A percentile compares a stretch with the other conserved stretches of the same genome.
Evolutionary conservation across 768 basidiomycete species (phyloP).

Genomic region (Termitomyces sp.): DNA sequence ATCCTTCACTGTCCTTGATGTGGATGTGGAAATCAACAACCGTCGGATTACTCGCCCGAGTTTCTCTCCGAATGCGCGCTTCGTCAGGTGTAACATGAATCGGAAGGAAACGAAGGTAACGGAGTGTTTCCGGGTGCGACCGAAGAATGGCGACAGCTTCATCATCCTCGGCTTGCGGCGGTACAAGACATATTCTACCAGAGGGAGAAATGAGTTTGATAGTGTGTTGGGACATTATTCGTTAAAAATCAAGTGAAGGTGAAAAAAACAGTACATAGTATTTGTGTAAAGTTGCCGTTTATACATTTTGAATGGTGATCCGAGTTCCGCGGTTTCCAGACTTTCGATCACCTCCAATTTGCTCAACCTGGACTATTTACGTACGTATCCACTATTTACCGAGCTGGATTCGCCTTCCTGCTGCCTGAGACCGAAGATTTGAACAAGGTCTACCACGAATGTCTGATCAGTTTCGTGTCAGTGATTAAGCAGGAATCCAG

Average conservation of each 20-base stretch:
- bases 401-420: neutral
- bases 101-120: slow-evolving; percentile 37
- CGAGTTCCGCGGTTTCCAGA: no score
- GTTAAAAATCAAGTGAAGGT: no score
- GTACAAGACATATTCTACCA: slow-evolving; percentile 29
- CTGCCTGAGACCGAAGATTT: slow-evolving; percentile 47
- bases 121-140: slow-evolving; percentile 32
- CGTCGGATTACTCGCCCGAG: slow-evolving; percentile 25
- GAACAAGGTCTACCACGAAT: slow-evolving; percentile 47
- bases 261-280: no score
- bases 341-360: no score
- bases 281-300: no score
- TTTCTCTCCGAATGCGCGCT: slow-evolving; percentile 28
- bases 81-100: slow-evolving; percentile 31
- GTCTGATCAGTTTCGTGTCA: neutral
- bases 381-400: neutral
- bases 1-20: slow-evolving; percentile 21
- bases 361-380: no score
- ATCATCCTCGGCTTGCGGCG: slow-evolving; percentile 32
- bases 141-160: slow-evolving; percentile 30
- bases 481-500: slow-evolving; percentile 7
- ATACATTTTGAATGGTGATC: no score
- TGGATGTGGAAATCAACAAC: slow-evolving; percentile 36
- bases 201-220: slow-evolving; percentile 27
- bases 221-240: slow-evolving; percentile 26